phyloP scores from a whole-genome alignment of 768 basidiomycete species.

The Trametes coccinea region DNA sequence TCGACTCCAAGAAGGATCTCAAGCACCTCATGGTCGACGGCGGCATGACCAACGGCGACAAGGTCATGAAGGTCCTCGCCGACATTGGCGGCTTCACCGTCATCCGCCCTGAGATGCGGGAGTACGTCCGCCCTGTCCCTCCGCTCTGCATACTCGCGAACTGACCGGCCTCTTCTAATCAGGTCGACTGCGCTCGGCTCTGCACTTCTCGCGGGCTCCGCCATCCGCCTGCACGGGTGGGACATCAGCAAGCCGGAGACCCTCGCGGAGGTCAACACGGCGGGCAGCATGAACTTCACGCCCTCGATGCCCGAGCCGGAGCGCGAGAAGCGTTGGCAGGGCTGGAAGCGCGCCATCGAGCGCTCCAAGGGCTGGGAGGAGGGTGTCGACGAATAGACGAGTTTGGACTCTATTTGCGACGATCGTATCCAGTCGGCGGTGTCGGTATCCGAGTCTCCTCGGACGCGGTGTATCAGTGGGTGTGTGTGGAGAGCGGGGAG shows the following conservation, averaged over 20 bases:
- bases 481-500: neutral
- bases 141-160: neutral
- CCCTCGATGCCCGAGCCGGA: conserved; percentile 54
- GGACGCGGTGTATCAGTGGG: neutral
- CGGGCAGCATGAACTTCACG: conserved; percentile 70
- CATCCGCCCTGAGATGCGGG: conserved; percentile 93
- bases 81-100: conserved; percentile 92
- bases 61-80: conserved; percentile 83
- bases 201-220: conserved; percentile 89
- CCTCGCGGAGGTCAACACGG: conserved; percentile 82
- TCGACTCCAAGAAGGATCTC: conserved; percentile 80
- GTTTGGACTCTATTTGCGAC: neutral
- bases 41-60: conserved; percentile 95
- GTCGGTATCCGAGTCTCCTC: neutral
- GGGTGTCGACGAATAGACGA: conserved; percentile 23
- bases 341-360: conserved; percentile 90
- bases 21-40: conserved; percentile 94
- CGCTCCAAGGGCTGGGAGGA: conserved; percentile 81
- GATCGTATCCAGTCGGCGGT: neutral
- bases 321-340: conserved; percentile 65
- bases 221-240: conserved; percentile 90
- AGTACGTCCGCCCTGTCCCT: conserved; percentile 52
- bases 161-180: neutral
- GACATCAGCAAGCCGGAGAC: conserved; percentile 83
- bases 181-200: conserved; percentile 96